Conservation (phyloP, 371 early-diverging fungal species). For the Mortierella polycephala region DNA sequence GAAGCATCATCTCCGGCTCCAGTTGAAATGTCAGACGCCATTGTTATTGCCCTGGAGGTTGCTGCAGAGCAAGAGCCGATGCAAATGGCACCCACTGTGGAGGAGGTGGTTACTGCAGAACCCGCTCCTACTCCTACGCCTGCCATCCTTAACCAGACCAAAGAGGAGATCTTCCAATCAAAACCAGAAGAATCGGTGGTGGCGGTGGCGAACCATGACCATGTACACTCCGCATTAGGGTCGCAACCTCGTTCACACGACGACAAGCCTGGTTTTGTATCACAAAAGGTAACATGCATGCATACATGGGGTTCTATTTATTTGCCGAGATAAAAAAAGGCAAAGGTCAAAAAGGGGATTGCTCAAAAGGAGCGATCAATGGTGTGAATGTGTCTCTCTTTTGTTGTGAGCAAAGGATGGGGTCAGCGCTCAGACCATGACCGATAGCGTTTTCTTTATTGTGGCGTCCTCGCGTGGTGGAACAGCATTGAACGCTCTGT, state of each 20-base stretch:
- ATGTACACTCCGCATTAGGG: not conserved
- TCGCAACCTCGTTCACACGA: not conserved
- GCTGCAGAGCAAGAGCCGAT: too few species aligned
- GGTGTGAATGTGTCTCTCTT: too few species aligned
- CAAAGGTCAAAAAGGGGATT: too few species aligned
- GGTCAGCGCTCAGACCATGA: too few species aligned
- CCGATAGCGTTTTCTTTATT: too few species aligned
- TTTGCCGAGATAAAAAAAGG: too few species aligned
- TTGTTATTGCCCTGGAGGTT: too few species aligned
- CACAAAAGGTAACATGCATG: constrained; percentile 12
- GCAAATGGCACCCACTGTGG: not conserved
- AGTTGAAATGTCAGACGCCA: not conserved
- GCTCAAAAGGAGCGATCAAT: too few species aligned
- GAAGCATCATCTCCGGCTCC: not conserved
- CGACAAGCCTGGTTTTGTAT: constrained; percentile 1
- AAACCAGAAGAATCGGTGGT: constrained; percentile 14
- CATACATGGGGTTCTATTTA: not conserved
- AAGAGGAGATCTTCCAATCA: constrained; percentile 29
- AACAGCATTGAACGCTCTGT: not conserved
- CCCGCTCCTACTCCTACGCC: not conserved
- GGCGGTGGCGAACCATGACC: too few species aligned
- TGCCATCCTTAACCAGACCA: constrained; percentile 6
- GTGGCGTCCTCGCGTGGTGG: not conserved
- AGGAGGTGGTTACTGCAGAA: not conserved
- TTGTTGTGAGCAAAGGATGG: too few species aligned